Evolutionary conservation across 345 rosid genomes (phyloP).

Genomic region (Jatropha curcas): DNA sequence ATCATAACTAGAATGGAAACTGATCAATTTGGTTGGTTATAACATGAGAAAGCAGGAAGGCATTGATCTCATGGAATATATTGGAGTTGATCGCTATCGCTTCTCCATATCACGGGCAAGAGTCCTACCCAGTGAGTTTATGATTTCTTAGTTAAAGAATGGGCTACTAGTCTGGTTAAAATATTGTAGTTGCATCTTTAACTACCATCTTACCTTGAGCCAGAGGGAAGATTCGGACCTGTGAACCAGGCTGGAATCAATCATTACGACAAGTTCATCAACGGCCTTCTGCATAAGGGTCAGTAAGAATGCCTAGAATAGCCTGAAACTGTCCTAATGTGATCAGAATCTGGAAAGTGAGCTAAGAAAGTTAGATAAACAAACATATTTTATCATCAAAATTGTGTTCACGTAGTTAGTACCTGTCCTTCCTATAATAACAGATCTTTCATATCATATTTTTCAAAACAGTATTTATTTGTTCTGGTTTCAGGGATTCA

Average conservation of each 20-base stretch:
- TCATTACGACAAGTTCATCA: slow-evolving; percentile 54
- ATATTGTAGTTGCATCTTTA: not conserved
- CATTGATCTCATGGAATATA: slow-evolving; percentile 49
- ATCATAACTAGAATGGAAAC: not conserved
- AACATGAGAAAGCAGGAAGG: slow-evolving; percentile 51
- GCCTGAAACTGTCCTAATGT: not conserved
- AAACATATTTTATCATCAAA: not conserved
- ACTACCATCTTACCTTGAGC: not conserved
- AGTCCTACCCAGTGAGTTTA: slow-evolving; percentile 65
- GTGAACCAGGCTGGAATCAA: slow-evolving; percentile 60
- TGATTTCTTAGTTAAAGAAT: not conserved
- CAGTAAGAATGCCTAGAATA: not conserved
- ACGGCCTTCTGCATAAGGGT: slow-evolving; percentile 59
- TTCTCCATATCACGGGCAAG: slow-evolving; percentile 87
- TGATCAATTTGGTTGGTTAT: slow-evolving; percentile 13
- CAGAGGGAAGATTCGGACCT: slow-evolving; percentile 71
- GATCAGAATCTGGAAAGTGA: not conserved
- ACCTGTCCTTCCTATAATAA: not conserved
- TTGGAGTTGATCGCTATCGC: slow-evolving; percentile 68
- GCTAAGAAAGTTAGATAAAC: not conserved
- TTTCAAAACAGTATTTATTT: not conserved
- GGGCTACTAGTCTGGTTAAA: not conserved
- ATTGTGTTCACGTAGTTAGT: not conserved
- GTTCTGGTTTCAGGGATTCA: slow-evolving; percentile 56
- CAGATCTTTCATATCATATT: not conserved